Evolutionary conservation across 805 yeast species (phyloP).

Genomic region (Ogataea minuta): DNA sequence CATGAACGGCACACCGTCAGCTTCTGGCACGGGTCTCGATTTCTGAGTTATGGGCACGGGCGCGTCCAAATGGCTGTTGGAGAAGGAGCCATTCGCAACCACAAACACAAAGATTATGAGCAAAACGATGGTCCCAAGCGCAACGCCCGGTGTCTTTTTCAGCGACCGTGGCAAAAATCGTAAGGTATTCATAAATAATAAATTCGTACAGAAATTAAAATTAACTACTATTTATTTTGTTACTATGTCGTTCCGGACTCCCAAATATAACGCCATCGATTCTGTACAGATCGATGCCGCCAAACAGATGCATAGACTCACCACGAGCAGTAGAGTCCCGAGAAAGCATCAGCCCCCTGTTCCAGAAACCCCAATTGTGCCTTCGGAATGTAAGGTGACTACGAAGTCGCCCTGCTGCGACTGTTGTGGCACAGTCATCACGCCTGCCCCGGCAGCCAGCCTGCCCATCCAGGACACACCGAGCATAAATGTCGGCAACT

Average conservation of each 20-base stretch:
- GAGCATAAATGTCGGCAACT: slow-evolving; percentile 64
- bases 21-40: not conserved
- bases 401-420: slow-evolving; percentile 41
- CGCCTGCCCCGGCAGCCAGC: slow-evolving; percentile 72
- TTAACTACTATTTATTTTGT: not conserved
- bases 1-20: slow-evolving; percentile 55
- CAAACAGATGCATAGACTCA: slow-evolving; percentile 55
- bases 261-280: slow-evolving; percentile 40
- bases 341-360: slow-evolving; percentile 3
- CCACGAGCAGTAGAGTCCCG: slow-evolving; percentile 43
- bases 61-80: slow-evolving; percentile 20
- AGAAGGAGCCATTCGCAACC: slow-evolving; percentile 19
- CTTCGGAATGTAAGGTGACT: slow-evolving; percentile 19
- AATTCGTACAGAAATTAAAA: not conserved
- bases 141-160: slow-evolving; percentile 19
- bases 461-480: slow-evolving; percentile 65
- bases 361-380: slow-evolving; percentile 14
- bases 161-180: slow-evolving; percentile 12
- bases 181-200: slow-evolving; percentile 4
- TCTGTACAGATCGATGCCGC: slow-evolving; percentile 60
- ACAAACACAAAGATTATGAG: slow-evolving; percentile 20
- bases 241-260: slow-evolving; percentile 7
- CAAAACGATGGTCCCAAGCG: slow-evolving; percentile 19
- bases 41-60: slow-evolving; percentile 21
- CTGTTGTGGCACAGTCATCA: slow-evolving; percentile 69